Base-by-base conservation (phyloP, 106 monocot species). In the Agapanthus africanus region DNA sequence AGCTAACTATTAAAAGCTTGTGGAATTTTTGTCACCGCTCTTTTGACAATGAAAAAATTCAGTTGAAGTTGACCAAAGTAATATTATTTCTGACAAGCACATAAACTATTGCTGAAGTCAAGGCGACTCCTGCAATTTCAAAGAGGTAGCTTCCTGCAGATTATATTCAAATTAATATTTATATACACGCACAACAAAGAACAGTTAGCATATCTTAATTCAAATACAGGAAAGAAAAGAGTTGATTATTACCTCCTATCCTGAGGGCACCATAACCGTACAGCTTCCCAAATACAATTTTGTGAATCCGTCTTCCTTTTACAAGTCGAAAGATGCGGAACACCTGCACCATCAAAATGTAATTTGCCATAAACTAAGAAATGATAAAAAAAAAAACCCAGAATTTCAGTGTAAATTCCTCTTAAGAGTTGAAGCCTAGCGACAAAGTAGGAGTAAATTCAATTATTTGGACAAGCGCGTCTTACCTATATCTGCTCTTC, bases 191-290 rank as follows among this genome's bases (percentile, higher is more conserved):
- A n/a, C n/a, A n/a, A n/a, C n/a, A n/a, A n/a, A n/a, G n/a, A n/a
- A n/a, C n/a, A n/a, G n/a, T n/a, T n/a, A n/a, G n/a, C n/a, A n/a
- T n/a, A n/a, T n/a, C n/a, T n/a, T n/a, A n/a, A n/a, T 32, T 18
- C 15, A 10, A 70, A 38, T 35, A n/a, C 1, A 11, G 5, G 4
- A 62, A 3, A 62, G 14, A 62, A 69, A 16, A 11, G 27, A 42
- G 11, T 50, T 40, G 54, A 11, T 9, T 11, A 35, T 40, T 77
- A 84, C 84, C 76, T 73, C 19, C 51, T 80, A 74, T 67, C 59
- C 39, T 49, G 66, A 30, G 61, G 66, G 42, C 71, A 78, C 85
- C 88, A 88, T 47, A 88, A 40, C 41, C 81, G 79, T 31, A 88
- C 71, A 56, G 82, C 46, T 68, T 74, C 66, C 49, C 74, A 67